These are phyloP conservation scores for Triticum turgidum DNA, from an alignment of 176 grass and related monocot species.

Conservation along the genomic window DNA sequence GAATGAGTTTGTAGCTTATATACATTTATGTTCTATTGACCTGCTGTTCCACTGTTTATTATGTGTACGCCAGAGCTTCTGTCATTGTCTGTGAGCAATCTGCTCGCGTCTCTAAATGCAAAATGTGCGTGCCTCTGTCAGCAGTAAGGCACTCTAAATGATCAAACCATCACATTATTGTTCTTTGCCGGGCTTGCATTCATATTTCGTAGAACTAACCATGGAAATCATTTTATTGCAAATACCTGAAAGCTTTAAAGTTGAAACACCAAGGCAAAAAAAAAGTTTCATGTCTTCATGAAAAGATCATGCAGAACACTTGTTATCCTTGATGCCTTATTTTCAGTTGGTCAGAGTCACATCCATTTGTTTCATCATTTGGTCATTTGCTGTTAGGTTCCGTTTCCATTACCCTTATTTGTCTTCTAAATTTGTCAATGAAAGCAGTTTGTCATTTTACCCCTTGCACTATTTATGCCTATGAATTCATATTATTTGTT, in stretches of 20 bases:
- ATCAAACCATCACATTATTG: background rate
- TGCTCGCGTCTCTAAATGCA: background rate
- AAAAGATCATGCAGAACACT: background rate
- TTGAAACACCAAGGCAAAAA: background rate
- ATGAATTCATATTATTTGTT: background rate
- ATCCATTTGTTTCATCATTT: background rate
- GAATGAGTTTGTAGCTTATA: background rate
- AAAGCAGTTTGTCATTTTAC: background rate
- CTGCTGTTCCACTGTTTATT: slow-evolving; percentile 1
- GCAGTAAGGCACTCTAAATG: background rate
- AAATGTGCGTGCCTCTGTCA: background rate
- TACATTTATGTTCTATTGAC: background rate
- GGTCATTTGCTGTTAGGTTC: slow-evolving; percentile 7
- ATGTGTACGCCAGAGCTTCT: background rate
- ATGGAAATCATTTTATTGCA: background rate
- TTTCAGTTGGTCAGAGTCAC: background rate
- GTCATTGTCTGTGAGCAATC: background rate
- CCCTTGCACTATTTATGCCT: background rate
- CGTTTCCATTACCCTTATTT: background rate
- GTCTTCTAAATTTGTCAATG: background rate
- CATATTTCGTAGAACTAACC: background rate
- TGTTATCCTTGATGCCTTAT: background rate
- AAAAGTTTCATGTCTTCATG: background rate
- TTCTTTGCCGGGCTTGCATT: background rate
- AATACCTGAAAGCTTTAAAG: background rate